Percentiles rank a stretch among this genome's conserved stretches.
Evolutionary conservation across 2,329 filamentous ascomycete species (phyloP).

Genomic region (Nigrospora osmanthi): DNA sequence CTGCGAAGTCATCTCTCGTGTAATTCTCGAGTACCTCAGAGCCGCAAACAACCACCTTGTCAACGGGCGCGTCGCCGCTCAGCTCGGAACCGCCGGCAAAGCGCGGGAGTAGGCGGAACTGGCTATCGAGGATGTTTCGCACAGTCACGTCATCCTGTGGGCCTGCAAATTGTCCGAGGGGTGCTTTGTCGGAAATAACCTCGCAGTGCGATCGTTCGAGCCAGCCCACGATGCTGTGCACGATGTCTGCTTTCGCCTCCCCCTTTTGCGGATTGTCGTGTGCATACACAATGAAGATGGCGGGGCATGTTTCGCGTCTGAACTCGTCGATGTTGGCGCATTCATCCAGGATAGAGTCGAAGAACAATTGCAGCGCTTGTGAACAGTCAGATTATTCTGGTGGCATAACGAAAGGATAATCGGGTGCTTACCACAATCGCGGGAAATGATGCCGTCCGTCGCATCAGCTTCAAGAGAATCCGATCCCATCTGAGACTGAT

Average conservation of each 20-base stretch:
- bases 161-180: background rate
- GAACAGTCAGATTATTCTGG: background rate
- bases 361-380: background rate
- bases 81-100: background rate
- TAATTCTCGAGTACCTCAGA: constrained; percentile 5
- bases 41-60: constrained; percentile 4
- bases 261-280: constrained; percentile 3
- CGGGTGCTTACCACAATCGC: no score
- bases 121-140: constrained; percentile 4
- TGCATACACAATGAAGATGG: constrained; percentile 7
- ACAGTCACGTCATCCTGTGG: background rate
- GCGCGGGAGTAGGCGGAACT: constrained; percentile 2
- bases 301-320: constrained; percentile 1
- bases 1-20: constrained; percentile 2
- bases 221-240: constrained; percentile 1
- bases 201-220: background rate
- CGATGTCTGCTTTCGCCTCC: background rate
- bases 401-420: no score
- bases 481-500: no score
- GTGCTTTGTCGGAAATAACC: constrained; percentile 1
- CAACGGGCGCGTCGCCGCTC: background rate
- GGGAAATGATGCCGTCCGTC: no score
- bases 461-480: no score
- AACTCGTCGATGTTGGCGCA: constrained; percentile 2
- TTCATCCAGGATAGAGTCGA: background rate